Base-by-base conservation (phyloP, 2,329 filamentous ascomycete species). In the Scopulariopsis brevicaulis region DNA sequence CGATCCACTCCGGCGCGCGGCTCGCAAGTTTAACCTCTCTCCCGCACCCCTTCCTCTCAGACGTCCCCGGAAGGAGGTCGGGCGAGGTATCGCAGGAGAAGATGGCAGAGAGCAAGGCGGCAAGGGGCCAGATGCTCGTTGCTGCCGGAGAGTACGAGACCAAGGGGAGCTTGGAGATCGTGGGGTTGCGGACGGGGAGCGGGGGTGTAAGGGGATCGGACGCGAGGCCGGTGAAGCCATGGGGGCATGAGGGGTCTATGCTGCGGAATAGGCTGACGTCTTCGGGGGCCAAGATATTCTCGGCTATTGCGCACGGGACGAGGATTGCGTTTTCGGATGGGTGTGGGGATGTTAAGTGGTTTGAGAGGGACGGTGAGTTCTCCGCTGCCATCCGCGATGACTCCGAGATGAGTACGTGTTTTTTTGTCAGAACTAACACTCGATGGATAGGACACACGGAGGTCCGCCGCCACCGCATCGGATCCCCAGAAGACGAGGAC, bases 121-220 rank as follows among this genome's bases (percentile, higher is more conserved):
- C 71, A 0, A 79, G 70, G 14, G 80, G 85, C 0, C 77, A 85
- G 53, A 91, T 87, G 0, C 71, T 96, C 28, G 81, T 96, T 56
- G 89, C 90, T 2, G 89, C 88, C 46, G 93, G 92, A 5, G 89
- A 93, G 67, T 96, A 96, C 73, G 95, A 94, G 64, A 90, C 87
- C 35, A 92, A 94, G 69, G 93, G 93, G 0, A 92, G 88, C 0
- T 75, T 97, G 1, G 93, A 97, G 67, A 74, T 96, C n/a, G 96
- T 96, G 69, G 84, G 84, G 15, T 72, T 90, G 25, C 71, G 63
- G 50, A 67, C 63, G 51, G 52, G 52, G 22, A 50, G 11, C 20
- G 6, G n/a, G 46, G 20, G 46, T 50, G 8, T 11, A 50, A 20
- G 46, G 2, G 46, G n/a, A 14, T 50, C 46, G n/a, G 11, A 20